Conservation (phyloP, 2,329 filamentous ascomycete species). For the Aureobasidium sp. region DNA sequence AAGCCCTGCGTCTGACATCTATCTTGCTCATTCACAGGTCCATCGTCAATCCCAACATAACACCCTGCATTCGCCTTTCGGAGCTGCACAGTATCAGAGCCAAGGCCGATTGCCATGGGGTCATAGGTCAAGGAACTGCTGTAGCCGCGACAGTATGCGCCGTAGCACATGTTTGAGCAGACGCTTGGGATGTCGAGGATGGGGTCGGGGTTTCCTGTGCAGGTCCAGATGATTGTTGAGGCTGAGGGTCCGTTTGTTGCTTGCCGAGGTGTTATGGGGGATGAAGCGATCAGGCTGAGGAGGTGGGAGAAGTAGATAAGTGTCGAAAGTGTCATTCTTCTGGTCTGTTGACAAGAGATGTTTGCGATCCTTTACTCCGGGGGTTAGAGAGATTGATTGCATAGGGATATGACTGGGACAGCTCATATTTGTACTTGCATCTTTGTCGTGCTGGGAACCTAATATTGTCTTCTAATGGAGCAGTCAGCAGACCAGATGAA, state of each 20-base stretch:
- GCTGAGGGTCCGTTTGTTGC: neutral
- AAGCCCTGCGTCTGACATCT: neutral
- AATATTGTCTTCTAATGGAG: too few species aligned
- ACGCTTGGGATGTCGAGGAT: neutral
- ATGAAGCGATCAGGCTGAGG: neutral
- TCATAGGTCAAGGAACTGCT: neutral
- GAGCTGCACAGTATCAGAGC: neutral
- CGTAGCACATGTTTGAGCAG: constrained; percentile 4
- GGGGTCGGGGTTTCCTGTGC: neutral
- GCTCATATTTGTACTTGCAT: too few species aligned
- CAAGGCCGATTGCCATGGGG: neutral
- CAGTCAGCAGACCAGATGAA: too few species aligned
- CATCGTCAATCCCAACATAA: neutral
- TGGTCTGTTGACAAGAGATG: neutral
- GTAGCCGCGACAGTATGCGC: neutral
- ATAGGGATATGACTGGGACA: too few species aligned
- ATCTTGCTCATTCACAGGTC: too few species aligned
- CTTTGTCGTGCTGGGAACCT: too few species aligned
- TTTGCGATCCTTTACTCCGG: neutral
- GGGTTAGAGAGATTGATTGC: neutral
- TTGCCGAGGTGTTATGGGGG: neutral
- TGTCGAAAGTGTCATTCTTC: neutral
- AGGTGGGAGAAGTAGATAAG: neutral
- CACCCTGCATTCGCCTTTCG: neutral
- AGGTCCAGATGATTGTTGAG: neutral